phyloP scores from a whole-genome alignment of 345 rosid species.

The Linum trigynum region DNA sequence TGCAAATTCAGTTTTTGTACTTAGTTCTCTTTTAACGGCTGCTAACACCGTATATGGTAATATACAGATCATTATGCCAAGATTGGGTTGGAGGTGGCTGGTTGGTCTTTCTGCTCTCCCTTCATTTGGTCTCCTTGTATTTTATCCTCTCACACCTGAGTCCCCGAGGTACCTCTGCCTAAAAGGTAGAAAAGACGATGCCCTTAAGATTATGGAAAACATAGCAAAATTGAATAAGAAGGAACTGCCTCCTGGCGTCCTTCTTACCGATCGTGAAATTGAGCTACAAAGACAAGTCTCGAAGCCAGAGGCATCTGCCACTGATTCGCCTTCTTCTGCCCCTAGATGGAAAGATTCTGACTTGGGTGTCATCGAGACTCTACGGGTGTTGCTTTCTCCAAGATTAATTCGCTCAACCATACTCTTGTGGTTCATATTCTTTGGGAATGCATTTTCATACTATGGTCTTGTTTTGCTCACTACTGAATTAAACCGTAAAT shows the following conservation, averaged over 20 bases:
- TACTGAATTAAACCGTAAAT: conserved; percentile 51
- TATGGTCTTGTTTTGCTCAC: conserved; percentile 89
- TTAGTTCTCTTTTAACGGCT: too few species aligned
- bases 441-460: conserved; percentile 85
- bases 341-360: conserved; percentile 30
- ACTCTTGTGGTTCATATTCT: conserved; percentile 78
- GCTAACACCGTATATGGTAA: neutral
- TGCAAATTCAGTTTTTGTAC: neutral
- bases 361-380: conserved; percentile 30
- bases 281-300: conserved; percentile 40
- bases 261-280: conserved; percentile 47
- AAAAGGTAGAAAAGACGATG: conserved; percentile 62
- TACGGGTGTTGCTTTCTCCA: conserved; percentile 61
- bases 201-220: conserved; percentile 48
- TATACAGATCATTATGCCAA: conserved; percentile 72
- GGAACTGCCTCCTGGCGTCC: conserved; percentile 55
- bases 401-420: conserved; percentile 52
- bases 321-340: conserved; percentile 7
- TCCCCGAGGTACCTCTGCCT: conserved; percentile 77
- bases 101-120: conserved; percentile 72
- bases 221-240: conserved; percentile 49
- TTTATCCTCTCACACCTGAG: conserved; percentile 63
- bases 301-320: conserved; percentile 28
- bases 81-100: conserved; percentile 85
- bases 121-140: conserved; percentile 61